A percentile compares a stretch with the other conserved stretches of the same genome.
Evolutionary conservation across 257 asterid genomes (phyloP).

Genomic region (Solanum chmielewskii): DNA sequence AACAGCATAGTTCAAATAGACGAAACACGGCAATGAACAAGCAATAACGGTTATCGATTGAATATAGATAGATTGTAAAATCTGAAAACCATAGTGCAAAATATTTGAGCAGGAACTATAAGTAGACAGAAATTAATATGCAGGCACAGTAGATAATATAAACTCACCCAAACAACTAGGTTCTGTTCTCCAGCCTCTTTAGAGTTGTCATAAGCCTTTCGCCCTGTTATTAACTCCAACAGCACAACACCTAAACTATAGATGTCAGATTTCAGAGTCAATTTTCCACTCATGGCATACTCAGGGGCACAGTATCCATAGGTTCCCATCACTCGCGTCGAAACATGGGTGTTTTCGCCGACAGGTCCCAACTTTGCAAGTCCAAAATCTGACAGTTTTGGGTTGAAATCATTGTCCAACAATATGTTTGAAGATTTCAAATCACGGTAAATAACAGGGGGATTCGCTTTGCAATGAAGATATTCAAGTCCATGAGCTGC

Average conservation of each 20-base stretch:
- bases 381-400: slow-evolving; percentile 69
- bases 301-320: slow-evolving; percentile 80
- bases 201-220: slow-evolving; percentile 43
- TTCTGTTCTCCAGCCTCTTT: slow-evolving; percentile 50
- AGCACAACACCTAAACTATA: slow-evolving; percentile 73
- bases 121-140: not conserved
- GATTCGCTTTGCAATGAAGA: slow-evolving; percentile 55
- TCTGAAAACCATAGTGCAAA: not conserved
- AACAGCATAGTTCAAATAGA: not conserved
- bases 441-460: slow-evolving; percentile 72
- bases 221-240: slow-evolving; percentile 62
- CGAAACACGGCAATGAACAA: not conserved
- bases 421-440: slow-evolving; percentile 64
- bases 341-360: slow-evolving; percentile 68
- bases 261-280: slow-evolving; percentile 59
- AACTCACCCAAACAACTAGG: slow-evolving; percentile 61
- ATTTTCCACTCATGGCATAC: slow-evolving; percentile 71
- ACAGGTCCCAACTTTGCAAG: slow-evolving; percentile 74
- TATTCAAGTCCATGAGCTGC: slow-evolving; percentile 69
- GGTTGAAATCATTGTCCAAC: slow-evolving; percentile 45
- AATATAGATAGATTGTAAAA: not conserved
- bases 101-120: not conserved
- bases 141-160: not conserved
- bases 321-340: slow-evolving; percentile 75
- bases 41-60: not conserved